Evolutionary conservation across 495 filamentous ascomycete genomes (phyloP), one percentile per base, ranked within the genome.

Genomic region (Coniosporium apollinis): DNA sequence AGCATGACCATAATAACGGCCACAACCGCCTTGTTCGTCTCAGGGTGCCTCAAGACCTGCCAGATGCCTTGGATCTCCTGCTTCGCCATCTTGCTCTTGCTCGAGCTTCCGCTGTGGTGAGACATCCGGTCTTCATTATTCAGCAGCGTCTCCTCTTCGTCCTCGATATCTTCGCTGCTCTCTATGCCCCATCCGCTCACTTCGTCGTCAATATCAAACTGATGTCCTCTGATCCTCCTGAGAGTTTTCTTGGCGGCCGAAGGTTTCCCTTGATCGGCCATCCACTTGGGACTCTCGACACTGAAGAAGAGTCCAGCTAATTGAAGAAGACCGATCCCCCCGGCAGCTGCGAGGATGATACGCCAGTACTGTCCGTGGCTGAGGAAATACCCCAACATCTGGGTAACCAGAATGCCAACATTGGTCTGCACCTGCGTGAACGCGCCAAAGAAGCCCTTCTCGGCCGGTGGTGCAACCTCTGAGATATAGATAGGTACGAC

Each of bases 401-500:
- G 91, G 0, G 85, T 74, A 19, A 76, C 57, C 8, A 97, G 52
- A 33, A 97, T 96, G 10, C 89, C 89, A n/a, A 89, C 58, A 46
- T 94, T 94, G 52, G 86, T 83, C 61, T 82, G 85, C 42, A 97
- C 66, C 48, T 97, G 89, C 3, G 89, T 97, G 46, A 91, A 75
- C 11, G 79, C 75, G 5, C 91, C 89, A 49, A 93, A 94, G 38
- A 85, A 72, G 1, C 91, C 91, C 28, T 77, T 76, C 33, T 79
- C 67, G 3, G 58, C 58, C 0, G 79, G 79, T 11, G 87, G 89
- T 0, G 85, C 79, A 13, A 92, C 65, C 54, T 97, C 91, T 13
- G 82, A 83, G 39, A 97, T 79, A 56, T 87, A 96, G 20, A 96
- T 72, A n/a, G 89, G 89, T 0, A 89, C 82, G n/a, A 92, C 78